Percentiles rank a stretch among this genome's conserved stretches.
phyloP scores from a whole-genome alignment of 306 rosid genomes.

The Malus domestica region DNA sequence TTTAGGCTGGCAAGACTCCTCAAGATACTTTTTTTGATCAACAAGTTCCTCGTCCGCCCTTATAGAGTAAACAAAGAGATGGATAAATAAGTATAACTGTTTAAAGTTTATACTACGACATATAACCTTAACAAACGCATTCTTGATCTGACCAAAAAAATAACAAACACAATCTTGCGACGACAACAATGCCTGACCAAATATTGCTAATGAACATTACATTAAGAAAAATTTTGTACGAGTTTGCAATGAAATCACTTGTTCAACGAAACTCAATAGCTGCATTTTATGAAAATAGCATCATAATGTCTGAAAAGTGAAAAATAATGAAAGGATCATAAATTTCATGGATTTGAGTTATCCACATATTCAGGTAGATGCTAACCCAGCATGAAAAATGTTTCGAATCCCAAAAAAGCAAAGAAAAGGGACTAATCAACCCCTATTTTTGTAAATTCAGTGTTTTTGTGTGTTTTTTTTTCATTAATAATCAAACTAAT shows the following conservation, averaged over 20 bases:
- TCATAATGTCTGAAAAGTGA: background rate
- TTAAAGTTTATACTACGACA: background rate
- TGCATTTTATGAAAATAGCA: background rate
- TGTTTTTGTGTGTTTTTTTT: background rate
- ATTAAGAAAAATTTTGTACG: background rate
- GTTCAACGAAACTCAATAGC: background rate
- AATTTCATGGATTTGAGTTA: background rate
- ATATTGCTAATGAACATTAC: background rate
- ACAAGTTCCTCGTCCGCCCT: slow-evolving; percentile 17
- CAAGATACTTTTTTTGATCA: slow-evolving; percentile 16
- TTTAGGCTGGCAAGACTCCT: slow-evolving; percentile 16
- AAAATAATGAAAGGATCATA: background rate
- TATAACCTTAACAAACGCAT: background rate
- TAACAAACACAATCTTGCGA: background rate
- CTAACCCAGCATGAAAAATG: background rate
- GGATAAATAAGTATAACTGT: background rate
- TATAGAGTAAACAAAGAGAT: background rate
- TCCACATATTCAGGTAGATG: background rate
- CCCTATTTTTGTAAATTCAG: background rate
- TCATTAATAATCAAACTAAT: background rate
- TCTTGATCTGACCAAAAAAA: background rate
- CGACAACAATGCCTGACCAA: background rate
- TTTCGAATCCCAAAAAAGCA: background rate
- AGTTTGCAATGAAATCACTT: background rate
- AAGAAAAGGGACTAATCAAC: background rate